Conservation (phyloP, 1,284 basidiomycete genomes). For the Boletus chippewaensis region DNA sequence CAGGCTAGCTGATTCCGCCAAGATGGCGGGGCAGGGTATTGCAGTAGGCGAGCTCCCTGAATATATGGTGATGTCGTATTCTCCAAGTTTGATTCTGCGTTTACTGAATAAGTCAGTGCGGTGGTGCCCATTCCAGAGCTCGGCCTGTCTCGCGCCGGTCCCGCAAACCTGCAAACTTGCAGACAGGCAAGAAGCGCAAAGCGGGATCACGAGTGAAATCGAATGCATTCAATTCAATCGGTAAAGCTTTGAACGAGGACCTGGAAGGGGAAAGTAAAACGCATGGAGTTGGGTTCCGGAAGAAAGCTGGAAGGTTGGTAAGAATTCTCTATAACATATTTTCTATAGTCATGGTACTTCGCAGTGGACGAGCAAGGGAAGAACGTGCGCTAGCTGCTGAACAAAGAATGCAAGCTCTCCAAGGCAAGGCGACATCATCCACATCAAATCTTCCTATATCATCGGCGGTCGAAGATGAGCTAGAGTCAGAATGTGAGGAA, state of each 20-base stretch:
- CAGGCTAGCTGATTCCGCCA: conserved; percentile 57
- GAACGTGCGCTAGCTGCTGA: conserved; percentile 70
- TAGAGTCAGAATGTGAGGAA: conserved; percentile 16
- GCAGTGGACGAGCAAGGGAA: conserved; percentile 67
- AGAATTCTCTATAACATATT: neutral
- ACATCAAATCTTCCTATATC: conserved; percentile 3
- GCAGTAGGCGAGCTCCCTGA: conserved; percentile 59
- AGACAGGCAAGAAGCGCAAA: conserved; percentile 61
- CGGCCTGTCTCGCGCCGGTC: conserved; percentile 46
- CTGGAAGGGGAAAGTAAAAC: conserved; percentile 36
- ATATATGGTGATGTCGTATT: conserved; percentile 48
- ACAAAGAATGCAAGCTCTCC: conserved; percentile 44
- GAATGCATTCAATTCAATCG: conserved; percentile 52
- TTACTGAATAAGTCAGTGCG: conserved; percentile 47
- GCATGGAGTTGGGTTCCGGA: conserved; percentile 58
- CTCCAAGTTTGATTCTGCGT: neutral
- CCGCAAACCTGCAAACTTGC: conserved; percentile 47
- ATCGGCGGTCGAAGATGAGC: neutral
- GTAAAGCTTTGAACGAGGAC: conserved; percentile 45
- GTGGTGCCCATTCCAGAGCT: conserved; percentile 63
- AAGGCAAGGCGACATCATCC: conserved; percentile 20
- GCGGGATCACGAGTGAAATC: conserved; percentile 60
- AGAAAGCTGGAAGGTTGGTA: conserved; percentile 58
- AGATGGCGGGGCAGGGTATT: conserved; percentile 45
- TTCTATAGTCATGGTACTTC: conserved; percentile 1